Evolutionary conservation across 176 grass and related monocot genomes (phyloP).

Genomic region (Triticum timopheevii): DNA sequence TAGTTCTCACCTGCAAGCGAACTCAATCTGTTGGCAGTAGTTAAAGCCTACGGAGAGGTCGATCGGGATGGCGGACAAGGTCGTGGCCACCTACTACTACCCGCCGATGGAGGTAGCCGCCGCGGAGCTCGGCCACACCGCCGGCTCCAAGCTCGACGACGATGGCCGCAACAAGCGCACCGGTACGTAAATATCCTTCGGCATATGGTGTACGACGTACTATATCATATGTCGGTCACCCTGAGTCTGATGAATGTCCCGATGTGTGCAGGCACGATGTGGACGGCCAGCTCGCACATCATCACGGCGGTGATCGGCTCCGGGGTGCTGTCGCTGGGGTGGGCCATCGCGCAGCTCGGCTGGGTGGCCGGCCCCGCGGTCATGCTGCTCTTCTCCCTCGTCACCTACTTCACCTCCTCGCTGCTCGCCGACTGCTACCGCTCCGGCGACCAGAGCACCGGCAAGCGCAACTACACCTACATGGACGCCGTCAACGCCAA

Average conservation of each 20-base stretch:
- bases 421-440: slow-evolving; percentile 93
- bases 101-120: slow-evolving; percentile 47
- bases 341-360: slow-evolving; percentile 93
- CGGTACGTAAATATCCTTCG: too few species aligned
- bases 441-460: slow-evolving; percentile 58
- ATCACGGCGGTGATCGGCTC: slow-evolving; percentile 95
- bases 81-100: slow-evolving; percentile 52
- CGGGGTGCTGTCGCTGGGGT: slow-evolving; percentile 76
- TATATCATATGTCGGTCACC: too few species aligned
- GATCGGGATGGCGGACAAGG: slow-evolving; percentile 47
- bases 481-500: slow-evolving; percentile 93
- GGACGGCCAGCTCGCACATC: slow-evolving; percentile 93
- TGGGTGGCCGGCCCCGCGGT: slow-evolving; percentile 85
- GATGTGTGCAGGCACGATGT: slow-evolving; percentile 43
- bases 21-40: slow-evolving; percentile 4
- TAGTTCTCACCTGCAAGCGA: background rate
- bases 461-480: slow-evolving; percentile 96
- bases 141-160: slow-evolving; percentile 53
- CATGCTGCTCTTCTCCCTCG: slow-evolving; percentile 91
- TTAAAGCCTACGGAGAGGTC: background rate
- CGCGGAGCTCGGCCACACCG: slow-evolving; percentile 46
- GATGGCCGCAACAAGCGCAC: slow-evolving; percentile 67
- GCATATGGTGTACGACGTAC: too few species aligned
- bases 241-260: background rate
- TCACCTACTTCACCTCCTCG: slow-evolving; percentile 87